Evolutionary conservation across 345 rosid species (phyloP).

Genomic region (Melastoma malabathricum): DNA sequence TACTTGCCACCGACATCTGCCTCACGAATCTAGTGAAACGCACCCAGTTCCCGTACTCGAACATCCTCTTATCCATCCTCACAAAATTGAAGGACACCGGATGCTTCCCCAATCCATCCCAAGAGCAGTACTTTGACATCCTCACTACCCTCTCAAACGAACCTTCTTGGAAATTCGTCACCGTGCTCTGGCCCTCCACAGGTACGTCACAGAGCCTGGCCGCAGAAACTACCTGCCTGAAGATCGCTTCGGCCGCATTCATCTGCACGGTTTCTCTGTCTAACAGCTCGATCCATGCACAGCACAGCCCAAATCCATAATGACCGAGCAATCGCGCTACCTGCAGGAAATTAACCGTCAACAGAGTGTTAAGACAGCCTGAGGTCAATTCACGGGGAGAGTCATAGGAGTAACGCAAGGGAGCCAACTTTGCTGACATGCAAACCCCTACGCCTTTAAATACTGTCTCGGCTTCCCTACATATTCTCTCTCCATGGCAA

Average conservation of each 20-base stretch:
- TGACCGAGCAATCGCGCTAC: conserved; percentile 30
- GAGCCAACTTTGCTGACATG: conserved; percentile 29
- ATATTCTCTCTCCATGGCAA: conserved; percentile 35
- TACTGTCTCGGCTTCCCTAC: conserved; percentile 28
- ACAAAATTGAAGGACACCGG: conserved; percentile 28
- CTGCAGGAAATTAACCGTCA: conserved; percentile 33
- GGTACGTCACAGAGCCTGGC: conserved; percentile 23
- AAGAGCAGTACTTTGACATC: conserved; percentile 27
- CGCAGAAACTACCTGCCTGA: conserved; percentile 27
- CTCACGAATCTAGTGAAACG: conserved; percentile 26
- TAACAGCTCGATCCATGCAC: conserved; percentile 31
- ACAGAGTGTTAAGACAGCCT: conserved; percentile 36
- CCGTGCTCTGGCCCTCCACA: conserved; percentile 31
- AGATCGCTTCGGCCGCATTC: conserved; percentile 26
- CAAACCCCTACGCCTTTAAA: conserved; percentile 22
- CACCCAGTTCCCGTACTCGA: conserved; percentile 25
- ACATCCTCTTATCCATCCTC: conserved; percentile 34
- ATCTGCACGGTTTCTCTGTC: conserved; percentile 23
- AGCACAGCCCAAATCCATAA: conserved; percentile 25
- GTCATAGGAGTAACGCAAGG: conserved; percentile 32
- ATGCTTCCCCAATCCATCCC: conserved; percentile 15
- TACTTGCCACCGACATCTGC: conserved; percentile 23
- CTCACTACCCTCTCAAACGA: conserved; percentile 28
- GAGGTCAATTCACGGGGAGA: conserved; percentile 39
- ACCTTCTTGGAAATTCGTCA: conserved; percentile 16